A percentile compares a stretch with the other conserved stretches of the same genome.
Evolutionary conservation across 2,329 filamentous ascomycete genomes (phyloP).

Genomic region (Cladosporium oxysporum): DNA sequence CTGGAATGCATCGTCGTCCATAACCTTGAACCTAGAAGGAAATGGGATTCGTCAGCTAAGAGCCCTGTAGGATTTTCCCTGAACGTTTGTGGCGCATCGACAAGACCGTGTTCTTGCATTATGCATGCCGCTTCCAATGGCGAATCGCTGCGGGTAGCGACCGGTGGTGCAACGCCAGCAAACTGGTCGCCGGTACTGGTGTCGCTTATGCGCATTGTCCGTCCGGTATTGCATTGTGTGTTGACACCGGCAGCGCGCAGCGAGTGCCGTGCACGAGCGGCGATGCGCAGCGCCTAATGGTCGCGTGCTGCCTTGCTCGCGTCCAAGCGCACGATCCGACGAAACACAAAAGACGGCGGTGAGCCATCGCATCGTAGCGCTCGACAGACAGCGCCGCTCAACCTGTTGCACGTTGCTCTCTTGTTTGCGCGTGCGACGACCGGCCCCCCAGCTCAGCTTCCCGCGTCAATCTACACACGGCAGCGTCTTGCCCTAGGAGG

Average conservation of each 20-base stretch:
- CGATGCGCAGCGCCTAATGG: background rate
- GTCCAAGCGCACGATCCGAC: background rate
- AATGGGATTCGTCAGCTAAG: conserved; percentile 2
- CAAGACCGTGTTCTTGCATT: background rate
- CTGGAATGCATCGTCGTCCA: conserved; percentile 78
- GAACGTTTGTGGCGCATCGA: background rate
- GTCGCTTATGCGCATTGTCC: conserved; percentile 5
- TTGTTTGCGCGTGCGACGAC: background rate
- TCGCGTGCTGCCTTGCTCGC: background rate
- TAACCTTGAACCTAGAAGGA: conserved; percentile 70
- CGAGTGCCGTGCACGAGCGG: conserved; percentile 6
- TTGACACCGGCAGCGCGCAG: conserved; percentile 11
- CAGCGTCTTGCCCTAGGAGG: background rate
- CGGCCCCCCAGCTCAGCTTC: background rate
- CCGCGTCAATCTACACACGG: background rate
- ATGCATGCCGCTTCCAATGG: background rate
- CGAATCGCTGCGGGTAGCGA: background rate
- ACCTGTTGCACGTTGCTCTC: background rate
- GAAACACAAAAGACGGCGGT: conserved; percentile 10
- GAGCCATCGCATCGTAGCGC: background rate
- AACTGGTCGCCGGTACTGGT: conserved; percentile 5
- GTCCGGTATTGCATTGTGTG: background rate
- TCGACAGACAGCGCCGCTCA: background rate
- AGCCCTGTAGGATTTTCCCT: background rate
- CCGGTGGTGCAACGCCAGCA: background rate